Evolutionary conservation across 345 rosid genomes (phyloP).

Genomic region (Lenwebbia sp.): DNA sequence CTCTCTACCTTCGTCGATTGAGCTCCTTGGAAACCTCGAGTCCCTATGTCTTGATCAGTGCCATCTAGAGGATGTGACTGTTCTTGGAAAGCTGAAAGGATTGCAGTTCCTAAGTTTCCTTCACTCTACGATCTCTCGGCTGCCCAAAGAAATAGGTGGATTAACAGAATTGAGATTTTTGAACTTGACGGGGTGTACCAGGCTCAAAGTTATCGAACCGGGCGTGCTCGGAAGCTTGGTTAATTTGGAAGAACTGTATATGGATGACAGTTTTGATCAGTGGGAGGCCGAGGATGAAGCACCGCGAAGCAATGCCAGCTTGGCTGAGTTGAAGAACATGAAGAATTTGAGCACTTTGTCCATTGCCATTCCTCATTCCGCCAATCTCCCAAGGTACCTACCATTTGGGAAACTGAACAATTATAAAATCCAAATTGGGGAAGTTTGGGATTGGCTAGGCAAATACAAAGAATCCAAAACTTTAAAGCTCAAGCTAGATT

Average conservation of each 20-base stretch:
- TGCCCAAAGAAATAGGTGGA: background rate
- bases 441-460: rapidly evolving
- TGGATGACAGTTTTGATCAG: background rate
- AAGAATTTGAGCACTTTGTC: background rate
- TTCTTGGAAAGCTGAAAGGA: background rate
- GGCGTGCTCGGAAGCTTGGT: background rate
- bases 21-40: background rate
- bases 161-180: background rate
- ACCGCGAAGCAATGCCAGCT: rapidly evolving
- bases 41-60: rapidly evolving
- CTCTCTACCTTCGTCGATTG: background rate
- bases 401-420: background rate
- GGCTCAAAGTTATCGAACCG: background rate
- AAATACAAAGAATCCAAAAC: background rate
- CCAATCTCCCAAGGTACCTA: background rate
- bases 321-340: background rate
- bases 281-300: background rate
- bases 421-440: background rate
- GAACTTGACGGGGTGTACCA: rapidly evolving
- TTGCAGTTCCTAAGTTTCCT: rapidly evolving
- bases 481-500: background rate
- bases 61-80: rapidly evolving
- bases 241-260: background rate
- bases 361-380: background rate
- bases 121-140: rapidly evolving